phyloP scores from a whole-genome alignment of 2,329 filamentous ascomycete species.

The Chaetomium sp. region DNA sequence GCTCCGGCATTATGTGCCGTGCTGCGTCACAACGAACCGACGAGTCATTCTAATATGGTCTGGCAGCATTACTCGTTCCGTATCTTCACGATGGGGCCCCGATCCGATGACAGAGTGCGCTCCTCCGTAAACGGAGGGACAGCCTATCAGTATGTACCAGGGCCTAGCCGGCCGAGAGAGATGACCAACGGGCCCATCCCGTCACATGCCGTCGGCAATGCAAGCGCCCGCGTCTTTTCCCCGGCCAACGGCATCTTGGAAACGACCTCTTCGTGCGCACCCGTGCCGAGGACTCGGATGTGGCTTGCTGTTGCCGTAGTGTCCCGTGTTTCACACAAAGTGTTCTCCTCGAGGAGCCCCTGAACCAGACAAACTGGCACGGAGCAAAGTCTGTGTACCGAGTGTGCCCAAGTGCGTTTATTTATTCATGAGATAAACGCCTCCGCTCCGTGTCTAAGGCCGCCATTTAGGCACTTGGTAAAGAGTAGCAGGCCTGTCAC shows the following conservation, averaged over 20 bases:
- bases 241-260: background rate
- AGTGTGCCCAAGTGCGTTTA: background rate
- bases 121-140: background rate
- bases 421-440: background rate
- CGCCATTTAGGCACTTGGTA: background rate
- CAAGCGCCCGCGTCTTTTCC: background rate
- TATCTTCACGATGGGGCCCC: no score
- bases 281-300: slow-evolving; percentile 15
- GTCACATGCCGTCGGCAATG: slow-evolving; percentile 17
- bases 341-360: background rate
- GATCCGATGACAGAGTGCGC: background rate
- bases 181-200: background rate
- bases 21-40: background rate
- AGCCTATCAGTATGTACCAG: background rate
- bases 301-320: slow-evolving; percentile 9
- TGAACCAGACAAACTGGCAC: background rate
- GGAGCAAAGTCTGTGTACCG: background rate
- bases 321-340: background rate
- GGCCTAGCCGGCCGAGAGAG: background rate
- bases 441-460: no score
- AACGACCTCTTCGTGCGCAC: background rate
- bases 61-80: background rate
- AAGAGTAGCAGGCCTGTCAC: background rate
- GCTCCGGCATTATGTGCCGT: background rate
- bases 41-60: background rate